These are phyloP conservation scores for Heterobasidion annosum DNA, from an alignment of 1,284 basidiomycete species.

Conservation along the genomic window DNA sequence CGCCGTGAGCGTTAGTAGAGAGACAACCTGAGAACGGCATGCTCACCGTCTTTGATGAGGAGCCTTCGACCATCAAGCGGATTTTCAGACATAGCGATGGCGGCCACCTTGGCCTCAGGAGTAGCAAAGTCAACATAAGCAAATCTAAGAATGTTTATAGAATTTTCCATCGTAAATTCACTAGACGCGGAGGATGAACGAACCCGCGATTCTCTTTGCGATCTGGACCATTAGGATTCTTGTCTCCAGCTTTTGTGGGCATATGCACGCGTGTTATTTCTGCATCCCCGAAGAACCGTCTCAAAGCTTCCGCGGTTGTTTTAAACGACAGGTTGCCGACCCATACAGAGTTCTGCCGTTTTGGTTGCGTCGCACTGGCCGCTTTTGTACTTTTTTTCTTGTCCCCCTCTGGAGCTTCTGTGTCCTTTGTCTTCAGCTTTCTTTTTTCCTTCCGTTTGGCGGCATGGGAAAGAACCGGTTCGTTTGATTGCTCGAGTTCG, in stretches of 20 bases:
- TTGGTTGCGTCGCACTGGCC: constrained; percentile 19
- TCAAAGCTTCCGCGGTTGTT: constrained; percentile 69
- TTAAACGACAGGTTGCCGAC: constrained; percentile 93
- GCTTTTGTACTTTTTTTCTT: constrained; percentile 35
- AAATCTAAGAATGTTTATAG: constrained; percentile 46
- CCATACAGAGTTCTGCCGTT: constrained; percentile 84
- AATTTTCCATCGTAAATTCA: constrained; percentile 1
- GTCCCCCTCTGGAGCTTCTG: constrained; percentile 2
- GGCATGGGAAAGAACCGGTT: constrained; percentile 60
- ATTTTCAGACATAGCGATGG: constrained; percentile 76
- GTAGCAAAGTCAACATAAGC: constrained; percentile 93
- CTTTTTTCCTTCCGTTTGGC: constrained; percentile 58
- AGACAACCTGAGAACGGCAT: constrained; percentile 6
- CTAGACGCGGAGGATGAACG: constrained; percentile 13
- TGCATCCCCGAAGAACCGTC: constrained; percentile 62
- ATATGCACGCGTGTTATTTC: constrained; percentile 70
- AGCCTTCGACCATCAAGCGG: constrained; percentile 80
- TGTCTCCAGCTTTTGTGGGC: constrained; percentile 46
- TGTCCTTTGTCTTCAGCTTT: constrained; percentile 11
- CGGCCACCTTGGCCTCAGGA: constrained; percentile 62
- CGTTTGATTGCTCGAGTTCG: constrained; percentile 5
- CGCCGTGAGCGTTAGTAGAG: background rate
- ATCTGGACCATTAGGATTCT: constrained; percentile 13
- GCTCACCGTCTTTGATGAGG: constrained; percentile 86
- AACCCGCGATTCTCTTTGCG: constrained; percentile 62